Conservation (phyloP, 2,329 filamentous ascomycete species). For the Apiospora aurea region DNA sequence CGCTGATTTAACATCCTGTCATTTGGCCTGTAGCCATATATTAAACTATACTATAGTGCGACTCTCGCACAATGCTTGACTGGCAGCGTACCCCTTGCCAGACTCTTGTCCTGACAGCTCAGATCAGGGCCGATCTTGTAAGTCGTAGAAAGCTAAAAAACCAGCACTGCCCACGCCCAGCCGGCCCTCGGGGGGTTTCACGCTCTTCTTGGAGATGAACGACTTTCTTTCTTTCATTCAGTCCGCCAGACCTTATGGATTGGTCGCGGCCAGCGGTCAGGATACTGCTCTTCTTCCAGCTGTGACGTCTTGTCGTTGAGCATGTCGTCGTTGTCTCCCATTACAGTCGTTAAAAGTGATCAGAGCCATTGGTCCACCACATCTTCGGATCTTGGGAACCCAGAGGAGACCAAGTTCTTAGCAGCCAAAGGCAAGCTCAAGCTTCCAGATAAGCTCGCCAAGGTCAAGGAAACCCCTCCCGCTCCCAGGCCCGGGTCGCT, state of each 20-base stretch:
- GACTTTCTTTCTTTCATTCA: conserved; percentile 13
- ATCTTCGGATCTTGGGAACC: conserved; percentile 15
- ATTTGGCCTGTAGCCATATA: conserved; percentile 11
- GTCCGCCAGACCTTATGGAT: conserved; percentile 18
- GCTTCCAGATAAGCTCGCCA: neutral
- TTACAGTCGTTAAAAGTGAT: neutral
- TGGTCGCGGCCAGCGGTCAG: conserved; percentile 21
- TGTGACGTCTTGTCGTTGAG: neutral
- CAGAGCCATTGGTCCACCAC: conserved; percentile 24
- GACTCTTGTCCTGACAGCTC: neutral
- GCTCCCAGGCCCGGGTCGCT: conserved; percentile 20
- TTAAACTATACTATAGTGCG: conserved; percentile 19
- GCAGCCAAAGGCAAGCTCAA: conserved; percentile 1
- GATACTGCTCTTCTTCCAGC: conserved; percentile 19
- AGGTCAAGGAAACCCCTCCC: neutral
- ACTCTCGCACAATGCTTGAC: conserved; percentile 1
- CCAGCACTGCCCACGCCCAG: neutral
- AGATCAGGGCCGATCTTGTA: conserved; percentile 10
- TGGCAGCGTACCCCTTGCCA: neutral
- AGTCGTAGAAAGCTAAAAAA: conserved; percentile 2
- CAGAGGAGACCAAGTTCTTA: neutral
- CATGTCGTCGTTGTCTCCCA: conserved; percentile 18
- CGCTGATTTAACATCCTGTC: conserved; percentile 14
- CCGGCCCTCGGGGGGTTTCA: neutral
- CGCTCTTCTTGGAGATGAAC: neutral